Evolutionary conservation across 2,329 filamentous ascomycete genomes (phyloP).

Genomic region (Rachicladosporium sp.): DNA sequence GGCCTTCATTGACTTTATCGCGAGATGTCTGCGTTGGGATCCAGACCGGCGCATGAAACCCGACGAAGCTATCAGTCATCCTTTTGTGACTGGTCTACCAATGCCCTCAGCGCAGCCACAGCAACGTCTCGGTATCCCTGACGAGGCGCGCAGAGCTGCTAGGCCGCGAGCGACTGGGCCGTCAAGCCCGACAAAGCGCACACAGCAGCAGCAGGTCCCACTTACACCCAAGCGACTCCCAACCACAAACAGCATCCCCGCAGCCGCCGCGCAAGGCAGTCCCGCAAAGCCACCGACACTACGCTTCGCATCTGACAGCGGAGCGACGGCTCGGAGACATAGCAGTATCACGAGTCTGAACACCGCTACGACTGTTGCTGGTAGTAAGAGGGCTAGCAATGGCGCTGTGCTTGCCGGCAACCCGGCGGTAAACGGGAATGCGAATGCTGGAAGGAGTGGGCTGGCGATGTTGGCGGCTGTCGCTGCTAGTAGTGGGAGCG

Average conservation of each 20-base stretch:
- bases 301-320: too few relatives aligned
- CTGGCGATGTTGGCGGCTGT: too few relatives aligned
- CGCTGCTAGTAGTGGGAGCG: too few relatives aligned
- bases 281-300: slow-evolving; percentile 1
- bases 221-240: slow-evolving; percentile 1
- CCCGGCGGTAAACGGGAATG: too few relatives aligned
- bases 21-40: slow-evolving; percentile 87
- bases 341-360: slow-evolving; percentile 12
- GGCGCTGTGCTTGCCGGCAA: slow-evolving; percentile 8
- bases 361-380: slow-evolving; percentile 12
- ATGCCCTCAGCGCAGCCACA: slow-evolving; percentile 7
- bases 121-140: slow-evolving; percentile 19
- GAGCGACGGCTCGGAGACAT: slow-evolving; percentile 8
- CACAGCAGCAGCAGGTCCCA: slow-evolving; percentile 11
- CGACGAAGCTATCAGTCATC: slow-evolving; percentile 82
- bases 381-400: slow-evolving; percentile 16
- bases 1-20: slow-evolving; percentile 83
- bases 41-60: slow-evolving; percentile 82
- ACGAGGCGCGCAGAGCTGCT: slow-evolving; percentile 21
- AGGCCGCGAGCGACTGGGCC: slow-evolving; percentile 12
- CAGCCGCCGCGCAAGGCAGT: not conserved
- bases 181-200: slow-evolving; percentile 4
- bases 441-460: too few relatives aligned
- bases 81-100: slow-evolving; percentile 61
- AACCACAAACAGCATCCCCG: not conserved